These are phyloP conservation scores for Pichia sp. DNA, from an alignment of 1,139 yeast genomes.

Conservation along the genomic window DNA sequence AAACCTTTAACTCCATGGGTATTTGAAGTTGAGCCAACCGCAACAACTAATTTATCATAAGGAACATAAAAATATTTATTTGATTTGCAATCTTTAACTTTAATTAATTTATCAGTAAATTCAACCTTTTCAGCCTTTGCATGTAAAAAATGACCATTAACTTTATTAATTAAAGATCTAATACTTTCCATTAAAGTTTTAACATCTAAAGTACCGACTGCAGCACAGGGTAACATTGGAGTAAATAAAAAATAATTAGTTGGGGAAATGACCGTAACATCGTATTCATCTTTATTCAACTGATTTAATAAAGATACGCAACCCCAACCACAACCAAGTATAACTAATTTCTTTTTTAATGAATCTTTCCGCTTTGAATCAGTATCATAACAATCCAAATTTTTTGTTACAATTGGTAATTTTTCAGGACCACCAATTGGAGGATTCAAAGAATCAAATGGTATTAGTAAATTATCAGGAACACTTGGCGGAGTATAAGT, in stretches of 20 bases:
- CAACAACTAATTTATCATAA: slow-evolving; percentile 57
- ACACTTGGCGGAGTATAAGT: slow-evolving; percentile 36
- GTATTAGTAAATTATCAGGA: slow-evolving; percentile 32
- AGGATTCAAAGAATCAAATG: slow-evolving; percentile 46
- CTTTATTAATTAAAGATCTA: slow-evolving; percentile 41
- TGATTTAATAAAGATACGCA: slow-evolving; percentile 42
- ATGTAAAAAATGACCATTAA: slow-evolving; percentile 52
- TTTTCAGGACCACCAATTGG: slow-evolving; percentile 62
- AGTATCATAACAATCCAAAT: slow-evolving; percentile 48
- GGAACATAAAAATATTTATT: slow-evolving; percentile 51
- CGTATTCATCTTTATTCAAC: slow-evolving; percentile 43
- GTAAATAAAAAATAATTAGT: slow-evolving; percentile 55
- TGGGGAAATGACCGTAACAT: slow-evolving; percentile 56
- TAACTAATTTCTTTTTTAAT: slow-evolving; percentile 46
- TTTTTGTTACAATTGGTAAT: slow-evolving; percentile 47
- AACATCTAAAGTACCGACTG: slow-evolving; percentile 51
- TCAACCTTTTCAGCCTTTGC: slow-evolving; percentile 50
- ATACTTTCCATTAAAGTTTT: slow-evolving; percentile 55
- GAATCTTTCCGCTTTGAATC: slow-evolving; percentile 35
- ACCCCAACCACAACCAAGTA: slow-evolving; percentile 62
- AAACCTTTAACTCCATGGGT: slow-evolving; percentile 64
- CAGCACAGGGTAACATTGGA: slow-evolving; percentile 54
- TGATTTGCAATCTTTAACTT: slow-evolving; percentile 35
- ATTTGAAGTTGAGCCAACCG: slow-evolving; percentile 59
- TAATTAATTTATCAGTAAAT: slow-evolving; percentile 46